Base-by-base conservation (phyloP, 2,329 filamentous ascomycete genomes). In the Cladobotryum protrusum region DNA sequence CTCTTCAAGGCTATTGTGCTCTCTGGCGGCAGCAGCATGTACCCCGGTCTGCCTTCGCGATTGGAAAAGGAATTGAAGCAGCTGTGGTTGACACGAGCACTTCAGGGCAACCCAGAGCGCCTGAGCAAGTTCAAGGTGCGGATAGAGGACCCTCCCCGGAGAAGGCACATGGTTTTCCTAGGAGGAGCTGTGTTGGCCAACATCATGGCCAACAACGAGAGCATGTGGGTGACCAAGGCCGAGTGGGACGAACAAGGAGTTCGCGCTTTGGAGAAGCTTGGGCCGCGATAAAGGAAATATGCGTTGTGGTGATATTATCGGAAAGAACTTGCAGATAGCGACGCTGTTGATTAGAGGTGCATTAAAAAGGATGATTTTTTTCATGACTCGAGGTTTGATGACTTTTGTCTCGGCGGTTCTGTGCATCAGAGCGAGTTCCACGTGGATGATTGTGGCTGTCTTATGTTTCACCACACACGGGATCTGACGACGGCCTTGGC, bases 31-130 rank as follows among this genome's bases (percentile, higher is more conserved):
- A 95, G 88, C 77, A 95, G 89, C 83, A 99, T 99, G 93, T 99
- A 99, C 70, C 93, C 93, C 0, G 93, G 93, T 53, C 78, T 99
- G 58, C 93, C 93, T 5, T 96, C 89, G 54, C 82, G 93, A 56
- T 73, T 99, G 70, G 93, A 99, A 74, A 99, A 99, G 79, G 93
- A 99, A 72, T 75, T 99, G 61, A 99, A 99, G 79, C 93, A 99
- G 75, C 75, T 99, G 61, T 99, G 93, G 93, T 81, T 99, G 57
- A 96, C 92, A 48, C 85, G 86, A 57, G 90, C 96, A 40, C 75
- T 99, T 59, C 81, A 85, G 52, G 91, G 92, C 52, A 90, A 99
- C 70, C 92, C 93, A 1, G 92, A 97, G 72, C 82, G 93, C 58
- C 71, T 99, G 64, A 89, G 82, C 83, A 99, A 97, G 83, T 99